These are phyloP conservation scores for Mycena rebaudengoi DNA, from an alignment of 768 basidiomycete species.

Conservation along the genomic window DNA sequence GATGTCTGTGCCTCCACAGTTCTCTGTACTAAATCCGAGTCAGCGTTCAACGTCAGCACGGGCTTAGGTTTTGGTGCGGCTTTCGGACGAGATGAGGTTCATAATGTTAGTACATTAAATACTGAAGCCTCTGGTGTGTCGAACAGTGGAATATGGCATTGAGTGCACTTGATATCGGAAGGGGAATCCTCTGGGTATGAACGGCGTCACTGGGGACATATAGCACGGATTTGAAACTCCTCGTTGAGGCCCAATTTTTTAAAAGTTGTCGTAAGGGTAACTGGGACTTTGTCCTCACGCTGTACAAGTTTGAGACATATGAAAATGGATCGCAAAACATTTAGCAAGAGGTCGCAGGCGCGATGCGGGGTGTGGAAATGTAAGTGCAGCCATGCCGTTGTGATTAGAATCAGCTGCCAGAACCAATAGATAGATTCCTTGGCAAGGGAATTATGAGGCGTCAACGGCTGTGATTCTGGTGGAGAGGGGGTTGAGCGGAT, in stretches of 20 bases:
- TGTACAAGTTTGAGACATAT: background rate
- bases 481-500: no score
- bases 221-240: background rate
- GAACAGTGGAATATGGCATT: background rate
- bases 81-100: no score
- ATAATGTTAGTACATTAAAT: no score
- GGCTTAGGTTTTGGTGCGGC: background rate
- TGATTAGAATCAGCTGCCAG: no score
- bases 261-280: background rate
- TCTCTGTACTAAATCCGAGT: background rate
- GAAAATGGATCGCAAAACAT: no score
- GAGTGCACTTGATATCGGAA: background rate
- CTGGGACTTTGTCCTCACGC: background rate
- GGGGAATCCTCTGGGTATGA: background rate
- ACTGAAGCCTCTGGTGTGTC: background rate
- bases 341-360: no score
- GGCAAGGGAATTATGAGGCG: no score
- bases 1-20: background rate
- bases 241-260: background rate
- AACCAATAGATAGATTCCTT: no score
- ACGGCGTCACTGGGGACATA: background rate
- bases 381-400: no score
- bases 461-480: no score
- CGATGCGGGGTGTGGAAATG: no score
- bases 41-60: no score